phyloP scores from a whole-genome alignment of 73 alveolate genomes.

The Paramecium caudatum region DNA sequence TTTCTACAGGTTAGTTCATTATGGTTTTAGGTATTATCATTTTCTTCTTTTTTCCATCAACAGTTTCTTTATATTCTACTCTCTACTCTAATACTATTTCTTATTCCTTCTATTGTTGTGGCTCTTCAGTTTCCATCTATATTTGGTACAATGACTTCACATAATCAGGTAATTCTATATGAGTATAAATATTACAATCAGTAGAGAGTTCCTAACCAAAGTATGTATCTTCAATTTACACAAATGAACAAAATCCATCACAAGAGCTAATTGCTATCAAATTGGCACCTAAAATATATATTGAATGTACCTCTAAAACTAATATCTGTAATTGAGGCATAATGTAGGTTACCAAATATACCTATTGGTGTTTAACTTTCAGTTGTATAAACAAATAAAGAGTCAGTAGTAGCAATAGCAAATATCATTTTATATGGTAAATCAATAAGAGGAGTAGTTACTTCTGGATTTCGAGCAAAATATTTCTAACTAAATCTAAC shows the following conservation, averaged over 20 bases:
- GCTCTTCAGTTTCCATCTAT: background rate
- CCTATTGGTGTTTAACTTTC: constrained; percentile 91
- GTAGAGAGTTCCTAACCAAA: constrained; percentile 42
- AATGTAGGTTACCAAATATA: constrained; percentile 94
- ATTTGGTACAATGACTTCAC: background rate
- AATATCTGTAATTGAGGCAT: constrained; percentile 92
- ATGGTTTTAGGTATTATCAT: constrained; percentile 22
- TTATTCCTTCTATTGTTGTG: background rate
- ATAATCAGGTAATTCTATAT: constrained; percentile 61
- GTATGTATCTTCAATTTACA: constrained; percentile 64
- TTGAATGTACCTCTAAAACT: constrained; percentile 80
- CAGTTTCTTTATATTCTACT: constrained; percentile 8
- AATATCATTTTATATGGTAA: constrained; percentile 89
- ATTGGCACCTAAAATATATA: constrained; percentile 31
- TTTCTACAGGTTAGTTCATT: no score
- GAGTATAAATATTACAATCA: constrained; percentile 42
- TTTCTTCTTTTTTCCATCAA: constrained; percentile 15
- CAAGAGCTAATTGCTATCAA: constrained; percentile 63
- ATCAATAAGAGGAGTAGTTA: constrained; percentile 78
- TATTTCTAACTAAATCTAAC: constrained; percentile 91
- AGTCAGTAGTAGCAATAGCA: constrained; percentile 94
- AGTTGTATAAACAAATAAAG: constrained; percentile 91
- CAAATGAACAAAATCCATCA: constrained; percentile 75
- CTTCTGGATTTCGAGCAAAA: constrained; percentile 80
- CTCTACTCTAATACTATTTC: background rate